phyloP scores from a whole-genome alignment of 768 basidiomycete genomes.

The Panaeolus cyanescens region DNA sequence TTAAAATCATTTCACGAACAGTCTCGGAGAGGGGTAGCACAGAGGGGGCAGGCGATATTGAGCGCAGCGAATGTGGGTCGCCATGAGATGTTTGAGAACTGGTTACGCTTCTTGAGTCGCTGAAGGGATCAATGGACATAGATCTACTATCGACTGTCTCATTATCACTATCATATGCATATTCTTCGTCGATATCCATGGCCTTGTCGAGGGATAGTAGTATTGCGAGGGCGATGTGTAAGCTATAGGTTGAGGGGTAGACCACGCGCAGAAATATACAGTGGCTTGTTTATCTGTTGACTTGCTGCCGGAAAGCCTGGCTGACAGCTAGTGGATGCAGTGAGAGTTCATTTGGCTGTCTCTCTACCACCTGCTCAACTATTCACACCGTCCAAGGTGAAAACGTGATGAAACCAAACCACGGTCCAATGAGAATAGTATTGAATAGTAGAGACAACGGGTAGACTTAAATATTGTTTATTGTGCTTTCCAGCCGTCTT shows the following conservation, averaged over 20 bases:
- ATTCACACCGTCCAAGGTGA: neutral
- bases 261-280: neutral
- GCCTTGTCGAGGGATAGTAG: neutral
- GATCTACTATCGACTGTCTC: neutral
- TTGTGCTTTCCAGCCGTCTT: neutral
- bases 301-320: neutral
- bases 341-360: neutral
- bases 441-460: too few relatives aligned
- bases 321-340: neutral
- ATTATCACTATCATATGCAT: neutral
- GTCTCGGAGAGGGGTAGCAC: slow-evolving; percentile 71
- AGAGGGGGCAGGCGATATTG: slow-evolving; percentile 48
- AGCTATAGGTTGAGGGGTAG: neutral
- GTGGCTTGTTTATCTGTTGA: neutral
- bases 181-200: neutral
- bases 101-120: neutral
- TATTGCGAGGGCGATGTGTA: neutral
- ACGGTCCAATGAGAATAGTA: neutral
- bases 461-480: neutral
- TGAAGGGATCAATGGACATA: neutral
- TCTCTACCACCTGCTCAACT: neutral
- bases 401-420: neutral
- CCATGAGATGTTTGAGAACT: slow-evolving; percentile 51
- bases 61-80: slow-evolving; percentile 53
- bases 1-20: slow-evolving; percentile 61